Percentiles rank a stretch among this genome's conserved stretches.
Conservation (phyloP, 2,329 filamentous ascomycete species). For the Fusarium longipes region DNA sequence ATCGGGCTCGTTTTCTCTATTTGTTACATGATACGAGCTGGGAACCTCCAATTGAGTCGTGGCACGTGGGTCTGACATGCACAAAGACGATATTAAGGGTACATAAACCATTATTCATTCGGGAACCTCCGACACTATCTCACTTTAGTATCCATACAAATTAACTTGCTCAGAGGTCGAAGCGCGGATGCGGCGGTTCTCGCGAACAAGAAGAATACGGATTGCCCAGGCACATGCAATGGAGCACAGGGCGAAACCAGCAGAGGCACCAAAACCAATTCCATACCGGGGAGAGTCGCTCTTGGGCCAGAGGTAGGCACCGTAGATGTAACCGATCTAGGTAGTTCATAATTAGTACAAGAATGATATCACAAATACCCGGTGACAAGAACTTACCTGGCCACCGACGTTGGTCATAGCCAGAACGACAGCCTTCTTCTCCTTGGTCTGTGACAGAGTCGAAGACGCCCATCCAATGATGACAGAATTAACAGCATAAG, state of each 20-base stretch:
- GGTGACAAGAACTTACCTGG: conserved; percentile 38
- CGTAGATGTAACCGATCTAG: conserved; percentile 60
- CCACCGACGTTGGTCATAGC: conserved; percentile 62
- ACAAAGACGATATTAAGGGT: not conserved
- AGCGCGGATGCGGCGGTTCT: conserved; percentile 55
- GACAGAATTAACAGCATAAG: conserved; percentile 59
- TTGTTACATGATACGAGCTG: not conserved
- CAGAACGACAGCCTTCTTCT: conserved; percentile 61
- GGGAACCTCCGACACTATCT: not conserved
- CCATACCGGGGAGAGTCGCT: conserved; percentile 58
- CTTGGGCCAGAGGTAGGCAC: conserved; percentile 62
- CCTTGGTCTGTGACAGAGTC: conserved; percentile 59
- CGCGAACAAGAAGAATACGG: conserved; percentile 53
- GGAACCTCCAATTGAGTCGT: not conserved
- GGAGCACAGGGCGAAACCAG: conserved; percentile 54
- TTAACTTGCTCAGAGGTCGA: conserved; percentile 51
- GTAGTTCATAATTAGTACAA: not conserved
- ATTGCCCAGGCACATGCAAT: conserved; percentile 58
- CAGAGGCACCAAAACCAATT: conserved; percentile 58
- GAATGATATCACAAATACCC: accelerated
- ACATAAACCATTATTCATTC: not conserved
- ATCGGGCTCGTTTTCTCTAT: not conserved
- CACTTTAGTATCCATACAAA: conserved; percentile 52
- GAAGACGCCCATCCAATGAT: conserved; percentile 60
- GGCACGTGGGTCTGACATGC: not conserved